Percentiles rank a stretch among this genome's conserved stretches.
Conservation (phyloP, 495 filamentous ascomycete species). For the Annulohypoxylon maeteangense region DNA sequence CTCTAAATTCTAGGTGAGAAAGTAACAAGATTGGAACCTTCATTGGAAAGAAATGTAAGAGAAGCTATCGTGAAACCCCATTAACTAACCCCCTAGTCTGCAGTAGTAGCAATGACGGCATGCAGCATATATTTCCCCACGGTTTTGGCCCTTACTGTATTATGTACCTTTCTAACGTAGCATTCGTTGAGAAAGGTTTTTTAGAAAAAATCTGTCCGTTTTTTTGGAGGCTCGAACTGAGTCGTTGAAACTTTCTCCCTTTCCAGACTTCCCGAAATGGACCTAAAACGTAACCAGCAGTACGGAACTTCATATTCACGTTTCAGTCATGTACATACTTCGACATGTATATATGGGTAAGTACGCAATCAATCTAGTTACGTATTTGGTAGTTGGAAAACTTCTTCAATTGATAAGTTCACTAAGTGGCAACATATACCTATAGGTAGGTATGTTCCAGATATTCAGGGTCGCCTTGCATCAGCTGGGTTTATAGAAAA, state of each 20-base stretch:
- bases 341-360: neutral
- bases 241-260: constrained; percentile 25
- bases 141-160: constrained; percentile 28
- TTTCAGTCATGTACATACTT: constrained; percentile 12
- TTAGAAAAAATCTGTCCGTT: neutral
- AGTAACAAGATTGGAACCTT: neutral
- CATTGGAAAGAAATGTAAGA: neutral
- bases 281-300: constrained; percentile 27
- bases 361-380: neutral
- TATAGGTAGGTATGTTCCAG: too few relatives aligned
- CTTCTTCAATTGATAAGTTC: neutral
- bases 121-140: constrained; percentile 33
- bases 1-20: neutral
- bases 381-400: neutral
- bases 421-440: neutral
- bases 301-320: constrained; percentile 30
- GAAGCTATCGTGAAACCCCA: constrained; percentile 16
- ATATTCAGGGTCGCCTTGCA: neutral
- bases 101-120: constrained; percentile 38
- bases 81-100: neutral
- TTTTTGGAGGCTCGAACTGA: constrained; percentile 9
- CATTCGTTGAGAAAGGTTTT: neutral
- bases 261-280: constrained; percentile 29
- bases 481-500: constrained; percentile 1
- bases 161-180: constrained; percentile 25